Conservation (phyloP, 2,329 filamentous ascomycete genomes). For the Penicillium sp. region DNA sequence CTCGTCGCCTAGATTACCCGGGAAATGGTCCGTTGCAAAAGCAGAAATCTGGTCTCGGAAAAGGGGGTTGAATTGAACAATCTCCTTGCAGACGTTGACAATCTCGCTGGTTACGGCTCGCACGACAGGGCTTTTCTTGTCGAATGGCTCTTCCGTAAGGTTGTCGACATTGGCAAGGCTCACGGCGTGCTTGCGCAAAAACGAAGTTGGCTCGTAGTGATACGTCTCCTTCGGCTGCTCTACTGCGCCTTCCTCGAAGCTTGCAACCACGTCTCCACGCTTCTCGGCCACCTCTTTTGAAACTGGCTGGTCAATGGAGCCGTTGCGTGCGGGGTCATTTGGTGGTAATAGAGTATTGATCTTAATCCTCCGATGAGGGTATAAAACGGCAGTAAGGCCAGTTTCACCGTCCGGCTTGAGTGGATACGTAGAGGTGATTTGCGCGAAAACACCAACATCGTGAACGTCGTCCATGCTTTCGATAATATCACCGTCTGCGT, state of each 20-base stretch:
- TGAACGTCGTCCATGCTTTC: slow-evolving; percentile 87
- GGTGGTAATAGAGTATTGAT: slow-evolving; percentile 80
- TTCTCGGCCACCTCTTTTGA: slow-evolving; percentile 54
- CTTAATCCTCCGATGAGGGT: slow-evolving; percentile 91
- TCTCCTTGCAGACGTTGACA: slow-evolving; percentile 97
- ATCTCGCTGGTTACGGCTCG: slow-evolving; percentile 95
- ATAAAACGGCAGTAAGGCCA: slow-evolving; percentile 86
- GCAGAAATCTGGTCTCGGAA: slow-evolving; percentile 97
- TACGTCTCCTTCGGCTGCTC: slow-evolving; percentile 46
- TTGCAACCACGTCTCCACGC: slow-evolving; percentile 91
- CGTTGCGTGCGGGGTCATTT: slow-evolving; percentile 33
- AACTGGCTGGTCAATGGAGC: slow-evolving; percentile 26
- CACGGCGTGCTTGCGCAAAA: slow-evolving; percentile 85
- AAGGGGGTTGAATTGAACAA: slow-evolving; percentile 86
- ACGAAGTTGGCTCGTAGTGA: slow-evolving; percentile 81
- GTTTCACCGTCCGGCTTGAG: slow-evolving; percentile 63
- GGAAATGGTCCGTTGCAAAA: slow-evolving; percentile 91
- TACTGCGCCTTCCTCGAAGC: slow-evolving; percentile 80
- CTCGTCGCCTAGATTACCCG: slow-evolving; percentile 91
- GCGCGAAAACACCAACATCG: slow-evolving; percentile 93
- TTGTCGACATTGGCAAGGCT: slow-evolving; percentile 96
- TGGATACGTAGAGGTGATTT: slow-evolving; percentile 94
- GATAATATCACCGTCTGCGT: slow-evolving; percentile 89
- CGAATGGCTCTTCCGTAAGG: slow-evolving; percentile 79
- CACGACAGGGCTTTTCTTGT: slow-evolving; percentile 84